phyloP scores from a whole-genome alignment of 192 early-diverging fungal species.

The Gaertneriomyces semiglobifer region DNA sequence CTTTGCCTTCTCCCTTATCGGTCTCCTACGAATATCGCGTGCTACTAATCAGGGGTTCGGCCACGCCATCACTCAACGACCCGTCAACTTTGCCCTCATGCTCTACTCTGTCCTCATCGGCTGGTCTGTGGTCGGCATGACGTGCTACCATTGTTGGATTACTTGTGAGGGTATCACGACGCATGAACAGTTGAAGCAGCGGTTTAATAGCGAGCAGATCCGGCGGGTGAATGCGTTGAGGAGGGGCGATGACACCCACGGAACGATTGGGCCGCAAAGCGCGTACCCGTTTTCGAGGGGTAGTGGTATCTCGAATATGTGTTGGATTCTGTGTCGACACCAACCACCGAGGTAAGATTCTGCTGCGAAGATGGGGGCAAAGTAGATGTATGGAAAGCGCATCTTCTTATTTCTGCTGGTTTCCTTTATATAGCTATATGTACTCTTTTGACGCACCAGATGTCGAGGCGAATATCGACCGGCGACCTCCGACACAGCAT shows the following conservation, averaged over 20 bases:
- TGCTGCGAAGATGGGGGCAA: background rate
- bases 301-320: conserved; percentile 45
- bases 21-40: conserved; percentile 39
- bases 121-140: conserved; percentile 69
- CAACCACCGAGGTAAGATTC: conserved; percentile 14
- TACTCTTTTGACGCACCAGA: no score
- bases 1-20: conserved; percentile 56
- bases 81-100: conserved; percentile 58
- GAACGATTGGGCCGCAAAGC: conserved; percentile 6
- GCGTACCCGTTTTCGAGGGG: conserved; percentile 53
- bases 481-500: no score
- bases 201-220: conserved; percentile 19
- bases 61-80: conserved; percentile 35
- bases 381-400: no score
- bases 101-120: conserved; percentile 61
- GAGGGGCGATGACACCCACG: conserved; percentile 21
- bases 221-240: conserved; percentile 2
- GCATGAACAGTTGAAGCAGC: conserved; percentile 68
- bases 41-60: background rate
- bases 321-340: conserved; percentile 55
- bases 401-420: no score
- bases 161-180: conserved; percentile 76
- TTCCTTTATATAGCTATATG: no score
- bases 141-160: conserved; percentile 73
- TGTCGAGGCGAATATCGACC: no score